Conservation (phyloP, 352 stramenopile genomes). For the Pythium monospermum region DNA sequence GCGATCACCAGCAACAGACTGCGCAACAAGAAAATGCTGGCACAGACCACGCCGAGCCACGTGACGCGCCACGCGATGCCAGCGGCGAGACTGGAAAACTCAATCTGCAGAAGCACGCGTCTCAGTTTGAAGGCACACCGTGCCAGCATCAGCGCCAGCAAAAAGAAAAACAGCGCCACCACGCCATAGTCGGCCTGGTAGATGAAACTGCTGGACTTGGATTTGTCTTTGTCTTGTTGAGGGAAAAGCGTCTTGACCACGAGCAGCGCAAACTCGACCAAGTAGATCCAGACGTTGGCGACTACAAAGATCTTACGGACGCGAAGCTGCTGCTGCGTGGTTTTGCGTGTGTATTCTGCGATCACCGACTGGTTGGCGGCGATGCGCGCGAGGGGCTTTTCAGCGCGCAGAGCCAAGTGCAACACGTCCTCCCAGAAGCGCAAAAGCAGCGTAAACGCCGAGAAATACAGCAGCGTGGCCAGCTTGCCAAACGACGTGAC, state of each 20-base stretch:
- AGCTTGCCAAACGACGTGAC: constrained; percentile 73
- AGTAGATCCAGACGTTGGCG: constrained; percentile 80
- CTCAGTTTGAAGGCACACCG: constrained; percentile 45
- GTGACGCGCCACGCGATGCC: constrained; percentile 50
- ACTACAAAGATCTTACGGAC: constrained; percentile 68
- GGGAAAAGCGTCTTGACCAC: constrained; percentile 72
- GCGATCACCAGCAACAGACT: constrained; percentile 59
- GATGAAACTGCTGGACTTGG: constrained; percentile 27
- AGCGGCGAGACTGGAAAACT: constrained; percentile 60
- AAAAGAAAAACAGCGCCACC: constrained; percentile 69
- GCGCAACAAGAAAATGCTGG: constrained; percentile 54
- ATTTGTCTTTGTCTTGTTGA: constrained; percentile 40
- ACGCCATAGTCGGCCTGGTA: constrained; percentile 73
- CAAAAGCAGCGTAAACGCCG: constrained; percentile 72
- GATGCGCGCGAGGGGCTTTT: constrained; percentile 54
- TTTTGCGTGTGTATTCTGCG: constrained; percentile 57
- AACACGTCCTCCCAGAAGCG: constrained; percentile 81
- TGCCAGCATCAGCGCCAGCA: constrained; percentile 64
- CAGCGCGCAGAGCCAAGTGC: constrained; percentile 38
- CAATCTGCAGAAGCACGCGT: constrained; percentile 60
- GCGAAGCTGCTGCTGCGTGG: constrained; percentile 33
- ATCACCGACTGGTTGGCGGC: constrained; percentile 72
- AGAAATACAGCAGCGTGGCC: constrained; percentile 77
- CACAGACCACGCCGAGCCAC: constrained; percentile 48
- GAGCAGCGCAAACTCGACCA: constrained; percentile 64